Conservation (phyloP, 2,329 filamentous ascomycete species). For the Diaporthe batatas region DNA sequence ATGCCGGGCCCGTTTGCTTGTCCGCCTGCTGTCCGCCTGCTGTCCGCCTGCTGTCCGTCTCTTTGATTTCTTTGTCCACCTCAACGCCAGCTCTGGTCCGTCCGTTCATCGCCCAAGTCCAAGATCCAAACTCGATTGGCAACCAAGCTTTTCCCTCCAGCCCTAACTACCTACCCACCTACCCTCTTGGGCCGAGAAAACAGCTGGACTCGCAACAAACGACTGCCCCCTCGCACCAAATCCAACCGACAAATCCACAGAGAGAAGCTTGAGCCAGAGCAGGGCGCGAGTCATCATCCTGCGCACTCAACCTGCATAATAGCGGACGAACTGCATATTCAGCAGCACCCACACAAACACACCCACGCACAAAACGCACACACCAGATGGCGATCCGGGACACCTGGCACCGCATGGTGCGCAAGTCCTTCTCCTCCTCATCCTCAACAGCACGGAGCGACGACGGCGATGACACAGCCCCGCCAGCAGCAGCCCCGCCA, state of each 20-base stretch:
- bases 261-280: conserved; percentile 22
- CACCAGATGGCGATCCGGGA: conserved; percentile 41
- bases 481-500: neutral
- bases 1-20: conserved; percentile 21
- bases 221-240: neutral
- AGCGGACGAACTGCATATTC: neutral
- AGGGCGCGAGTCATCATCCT: neutral
- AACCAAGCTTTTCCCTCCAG: neutral
- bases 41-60: conserved; percentile 5
- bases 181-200: neutral
- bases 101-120: conserved; percentile 1
- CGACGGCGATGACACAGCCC: conserved; percentile 21
- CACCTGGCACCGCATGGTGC: conserved; percentile 39
- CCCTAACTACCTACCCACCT: neutral
- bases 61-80: conserved; percentile 21
- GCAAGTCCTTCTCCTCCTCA: conserved; percentile 40
- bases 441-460: conserved; percentile 33
- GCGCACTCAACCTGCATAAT: neutral
- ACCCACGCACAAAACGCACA: neutral
- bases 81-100: neutral
- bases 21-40: neutral
- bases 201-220: conserved; percentile 19
- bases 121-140: neutral
- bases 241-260: neutral
- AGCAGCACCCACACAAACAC: neutral